Base-by-base conservation (phyloP, 2,329 filamentous ascomycete genomes). In the Scedosporium apiospermum region DNA sequence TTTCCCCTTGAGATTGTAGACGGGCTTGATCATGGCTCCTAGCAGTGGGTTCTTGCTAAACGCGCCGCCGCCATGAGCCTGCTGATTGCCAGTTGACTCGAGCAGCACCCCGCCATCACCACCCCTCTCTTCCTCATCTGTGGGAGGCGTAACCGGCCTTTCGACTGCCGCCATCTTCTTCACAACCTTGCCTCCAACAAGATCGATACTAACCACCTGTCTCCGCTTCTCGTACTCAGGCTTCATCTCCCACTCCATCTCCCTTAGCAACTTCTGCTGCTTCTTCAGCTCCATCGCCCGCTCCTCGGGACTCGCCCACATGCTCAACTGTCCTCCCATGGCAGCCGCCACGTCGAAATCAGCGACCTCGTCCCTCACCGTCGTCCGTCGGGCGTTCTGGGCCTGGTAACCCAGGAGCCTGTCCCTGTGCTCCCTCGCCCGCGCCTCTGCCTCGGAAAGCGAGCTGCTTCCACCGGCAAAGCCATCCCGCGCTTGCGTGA, bases 191-290 rank as follows among this genome's bases (percentile, higher is more conserved):
- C 88, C 88, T 0, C 88, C 88, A 7, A 87, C 86, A 0, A 96
- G 77, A 71, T 96, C 91, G 65, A 96, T 89, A 70, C 89, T 93
- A 67, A 96, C 83, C 1, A 97, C 88, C 64, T 95, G 88, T 68
- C 83, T 85, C 64, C 90, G 83, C 81, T 93, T 96, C 77, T 97
- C 93, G 74, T 92, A 96, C 65, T 96, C 93, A 0, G 92, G 91
- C 60, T 84, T 80, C 3, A 89, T 87, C 67, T 89, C 89, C 87
- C 92, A 96, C 69, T 96, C 90, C 80, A 95, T 87, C 74, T 96
- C 91, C 4, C 91, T 80, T 67, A 96, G 75, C 3, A 93, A 78
- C 71, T 89, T 90, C 75, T 96, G 92, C 75, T 96, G 93, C 63
- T 87, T 83, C 74, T 93, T 96, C 63, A 96, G 77, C 72, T 95